Evolutionary conservation across 2,329 filamentous ascomycete species (phyloP).

Genomic region (Talaromyces amestolkiae): DNA sequence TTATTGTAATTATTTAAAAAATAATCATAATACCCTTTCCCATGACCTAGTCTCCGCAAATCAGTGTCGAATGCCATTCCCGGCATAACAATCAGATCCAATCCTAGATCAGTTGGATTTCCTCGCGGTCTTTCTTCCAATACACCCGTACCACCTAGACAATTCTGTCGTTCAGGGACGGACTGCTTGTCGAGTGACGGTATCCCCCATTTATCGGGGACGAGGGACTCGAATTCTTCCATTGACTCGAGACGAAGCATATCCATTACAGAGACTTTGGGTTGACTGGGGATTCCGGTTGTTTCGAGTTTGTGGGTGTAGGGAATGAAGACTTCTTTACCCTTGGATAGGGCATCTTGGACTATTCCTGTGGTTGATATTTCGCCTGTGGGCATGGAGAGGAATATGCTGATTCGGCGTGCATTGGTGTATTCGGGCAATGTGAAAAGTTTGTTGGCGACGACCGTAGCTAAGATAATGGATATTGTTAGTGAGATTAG

Average conservation of each 20-base stretch:
- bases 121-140: constrained; percentile 17
- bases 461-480: constrained; percentile 56
- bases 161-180: constrained; percentile 65
- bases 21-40: constrained; percentile 95
- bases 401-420: constrained; percentile 74
- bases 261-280: constrained; percentile 76
- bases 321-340: constrained; percentile 88
- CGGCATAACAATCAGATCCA: constrained; percentile 88
- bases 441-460: constrained; percentile 63
- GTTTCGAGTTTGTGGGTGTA: constrained; percentile 67
- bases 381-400: constrained; percentile 89
- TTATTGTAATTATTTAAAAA: constrained; percentile 75
- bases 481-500: constrained; percentile 23
- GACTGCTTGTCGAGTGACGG: constrained; percentile 72
- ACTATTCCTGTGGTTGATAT: constrained; percentile 82
- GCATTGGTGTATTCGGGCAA: constrained; percentile 75
- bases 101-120: constrained; percentile 37
- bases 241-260: constrained; percentile 78
- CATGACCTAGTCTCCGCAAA: constrained; percentile 80
- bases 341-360: constrained; percentile 68
- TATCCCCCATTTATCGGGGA: constrained; percentile 87
- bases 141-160: constrained; percentile 64
- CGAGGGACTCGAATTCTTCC: constrained; percentile 73
- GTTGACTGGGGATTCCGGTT: constrained; percentile 30
- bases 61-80: constrained; percentile 84